Conservation (phyloP, 495 filamentous ascomycete species). For the Podospora conica region DNA sequence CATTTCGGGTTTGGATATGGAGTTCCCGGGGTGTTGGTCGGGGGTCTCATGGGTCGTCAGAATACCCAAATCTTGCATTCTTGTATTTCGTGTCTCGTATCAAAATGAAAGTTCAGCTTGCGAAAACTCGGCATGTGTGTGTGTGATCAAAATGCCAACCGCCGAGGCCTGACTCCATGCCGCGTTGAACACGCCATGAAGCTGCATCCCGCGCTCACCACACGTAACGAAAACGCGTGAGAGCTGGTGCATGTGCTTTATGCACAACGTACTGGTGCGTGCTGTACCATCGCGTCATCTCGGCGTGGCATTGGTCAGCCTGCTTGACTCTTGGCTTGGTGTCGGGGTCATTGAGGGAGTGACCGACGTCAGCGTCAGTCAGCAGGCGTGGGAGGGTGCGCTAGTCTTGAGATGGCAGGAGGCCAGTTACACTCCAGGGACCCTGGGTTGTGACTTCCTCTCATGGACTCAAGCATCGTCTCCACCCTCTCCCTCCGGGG, state of each 20-base stretch:
- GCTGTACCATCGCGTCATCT: background rate
- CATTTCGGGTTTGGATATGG: background rate
- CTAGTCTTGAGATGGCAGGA: background rate
- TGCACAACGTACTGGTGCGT: background rate
- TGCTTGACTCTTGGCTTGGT: too few species aligned
- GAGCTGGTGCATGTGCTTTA: too few species aligned
- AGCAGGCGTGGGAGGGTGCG: background rate
- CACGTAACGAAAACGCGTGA: too few species aligned
- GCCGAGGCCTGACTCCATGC: too few species aligned
- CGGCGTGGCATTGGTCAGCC: background rate
- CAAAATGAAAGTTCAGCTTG: too few species aligned
- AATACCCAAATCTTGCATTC: background rate
- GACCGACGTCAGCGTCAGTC: background rate
- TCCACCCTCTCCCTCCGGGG: too few species aligned
- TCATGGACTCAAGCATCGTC: too few species aligned
- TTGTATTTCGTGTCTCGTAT: background rate
- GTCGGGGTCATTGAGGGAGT: too few species aligned
- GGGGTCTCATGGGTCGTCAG: background rate
- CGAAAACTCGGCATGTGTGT: too few species aligned
- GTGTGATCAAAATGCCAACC: too few species aligned
- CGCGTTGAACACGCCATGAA: too few species aligned
- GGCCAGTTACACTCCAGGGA: background rate
- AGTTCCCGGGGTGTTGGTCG: background rate
- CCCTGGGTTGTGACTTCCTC: too few species aligned
- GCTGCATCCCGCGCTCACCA: background rate